Evolutionary conservation across 768 basidiomycete genomes (phyloP).

Genomic region (Gloeophyllum trabeum): DNA sequence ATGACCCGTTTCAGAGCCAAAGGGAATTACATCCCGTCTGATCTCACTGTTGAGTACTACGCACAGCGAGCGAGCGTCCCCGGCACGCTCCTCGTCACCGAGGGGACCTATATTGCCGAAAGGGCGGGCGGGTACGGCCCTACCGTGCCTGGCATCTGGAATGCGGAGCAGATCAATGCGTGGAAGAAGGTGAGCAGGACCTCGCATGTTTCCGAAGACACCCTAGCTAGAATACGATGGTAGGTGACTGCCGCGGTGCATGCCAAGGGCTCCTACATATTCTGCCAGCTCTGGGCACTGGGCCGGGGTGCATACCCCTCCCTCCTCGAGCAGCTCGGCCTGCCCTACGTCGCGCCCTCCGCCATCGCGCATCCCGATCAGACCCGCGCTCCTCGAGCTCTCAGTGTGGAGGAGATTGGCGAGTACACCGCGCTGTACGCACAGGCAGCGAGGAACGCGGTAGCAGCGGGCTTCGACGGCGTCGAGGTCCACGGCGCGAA

Average conservation of each 20-base stretch:
- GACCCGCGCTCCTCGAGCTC: background rate
- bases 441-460: conserved; percentile 20
- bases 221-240: background rate
- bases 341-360: background rate
- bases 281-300: background rate
- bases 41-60: conserved; percentile 24
- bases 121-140: conserved; percentile 15
- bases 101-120: conserved; percentile 20
- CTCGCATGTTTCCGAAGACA: background rate
- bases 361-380: background rate
- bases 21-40: conserved; percentile 16
- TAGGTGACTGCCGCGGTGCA: background rate
- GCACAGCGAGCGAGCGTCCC: conserved; percentile 22
- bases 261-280: background rate
- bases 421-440: conserved; percentile 10
- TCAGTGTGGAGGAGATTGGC: background rate
- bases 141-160: conserved; percentile 25
- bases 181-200: conserved; percentile 21
- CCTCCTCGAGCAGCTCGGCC: background rate
- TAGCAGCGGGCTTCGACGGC: conserved; percentile 27
- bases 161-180: conserved; percentile 19
- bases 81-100: conserved; percentile 19
- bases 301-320: background rate
- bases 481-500: conserved; percentile 17
- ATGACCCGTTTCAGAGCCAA: conserved; percentile 22